Evolutionary conservation across 331 rosid genomes (phyloP).

Genomic region (Phaseolus coccineus): DNA sequence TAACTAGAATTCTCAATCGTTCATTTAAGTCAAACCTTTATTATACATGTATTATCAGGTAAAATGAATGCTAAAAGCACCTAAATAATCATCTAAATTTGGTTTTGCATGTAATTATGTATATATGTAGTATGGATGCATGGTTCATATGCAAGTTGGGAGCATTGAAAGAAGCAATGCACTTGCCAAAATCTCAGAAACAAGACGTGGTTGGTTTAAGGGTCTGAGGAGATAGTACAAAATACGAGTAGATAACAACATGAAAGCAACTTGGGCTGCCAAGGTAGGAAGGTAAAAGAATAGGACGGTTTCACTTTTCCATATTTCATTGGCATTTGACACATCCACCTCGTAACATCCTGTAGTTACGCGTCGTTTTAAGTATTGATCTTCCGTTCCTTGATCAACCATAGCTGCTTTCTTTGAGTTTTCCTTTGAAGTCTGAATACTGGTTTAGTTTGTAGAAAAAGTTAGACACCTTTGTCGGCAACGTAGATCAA

Average conservation of each 20-base stretch:
- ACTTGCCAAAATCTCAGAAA: slow-evolving; percentile 62
- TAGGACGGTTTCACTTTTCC: slow-evolving; percentile 49
- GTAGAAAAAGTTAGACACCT: background rate
- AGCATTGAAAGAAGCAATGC: background rate
- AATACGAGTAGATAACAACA: slow-evolving; percentile 43
- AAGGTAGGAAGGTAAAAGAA: slow-evolving; percentile 28
- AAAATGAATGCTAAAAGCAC: background rate
- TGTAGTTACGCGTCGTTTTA: too few relatives aligned
- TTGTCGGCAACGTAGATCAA: background rate
- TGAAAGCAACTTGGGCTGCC: slow-evolving; percentile 50
- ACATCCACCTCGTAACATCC: background rate
- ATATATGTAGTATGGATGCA: background rate
- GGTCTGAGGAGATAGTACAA: slow-evolving; percentile 52
- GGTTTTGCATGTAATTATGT: background rate
- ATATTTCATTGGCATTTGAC: slow-evolving; percentile 36
- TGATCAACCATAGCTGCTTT: background rate
- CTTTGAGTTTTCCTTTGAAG: background rate
- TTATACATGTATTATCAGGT: background rate
- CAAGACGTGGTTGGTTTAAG: slow-evolving; percentile 63
- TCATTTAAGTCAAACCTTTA: background rate
- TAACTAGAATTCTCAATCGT: too few relatives aligned
- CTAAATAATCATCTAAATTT: background rate
- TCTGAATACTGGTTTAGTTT: background rate
- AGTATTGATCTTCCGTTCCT: background rate
- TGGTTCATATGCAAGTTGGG: background rate